A percentile compares a stretch with the other conserved stretches of the same genome.
Evolutionary conservation across 441 rosid species (phyloP).

Genomic region (Populus hybrid): DNA sequence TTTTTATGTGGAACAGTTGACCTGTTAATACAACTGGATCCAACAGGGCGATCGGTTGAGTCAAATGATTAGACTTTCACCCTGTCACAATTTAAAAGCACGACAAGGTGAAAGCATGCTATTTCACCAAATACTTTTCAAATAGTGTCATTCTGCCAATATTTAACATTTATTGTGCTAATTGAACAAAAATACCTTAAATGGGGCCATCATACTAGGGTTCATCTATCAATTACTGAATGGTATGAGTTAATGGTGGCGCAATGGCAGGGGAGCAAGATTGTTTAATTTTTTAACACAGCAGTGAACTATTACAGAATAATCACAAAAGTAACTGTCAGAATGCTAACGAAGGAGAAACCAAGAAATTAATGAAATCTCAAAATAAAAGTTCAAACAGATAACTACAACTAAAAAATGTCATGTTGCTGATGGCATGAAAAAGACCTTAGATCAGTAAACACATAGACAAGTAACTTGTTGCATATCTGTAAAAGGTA

Average conservation of each 20-base stretch:
- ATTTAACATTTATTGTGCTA: no score
- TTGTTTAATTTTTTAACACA: background rate
- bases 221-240: background rate
- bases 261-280: background rate
- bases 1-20: no score
- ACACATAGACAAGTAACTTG: background rate
- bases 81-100: no score
- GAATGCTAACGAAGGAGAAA: background rate
- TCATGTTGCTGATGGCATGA: background rate
- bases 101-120: no score
- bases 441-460: background rate
- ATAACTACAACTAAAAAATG: no score
- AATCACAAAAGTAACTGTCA: background rate
- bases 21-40: no score
- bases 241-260: background rate
- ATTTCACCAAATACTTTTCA: no score
- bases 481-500: background rate
- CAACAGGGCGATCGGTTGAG: no score
- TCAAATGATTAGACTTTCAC: no score
- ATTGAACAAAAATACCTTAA: background rate
- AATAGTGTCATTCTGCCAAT: no score
- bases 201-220: background rate
- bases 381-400: background rate
- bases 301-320: background rate
- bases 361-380: background rate